Base-by-base conservation (phyloP, 768 basidiomycete species). In the Fistulinella prunicolor region DNA sequence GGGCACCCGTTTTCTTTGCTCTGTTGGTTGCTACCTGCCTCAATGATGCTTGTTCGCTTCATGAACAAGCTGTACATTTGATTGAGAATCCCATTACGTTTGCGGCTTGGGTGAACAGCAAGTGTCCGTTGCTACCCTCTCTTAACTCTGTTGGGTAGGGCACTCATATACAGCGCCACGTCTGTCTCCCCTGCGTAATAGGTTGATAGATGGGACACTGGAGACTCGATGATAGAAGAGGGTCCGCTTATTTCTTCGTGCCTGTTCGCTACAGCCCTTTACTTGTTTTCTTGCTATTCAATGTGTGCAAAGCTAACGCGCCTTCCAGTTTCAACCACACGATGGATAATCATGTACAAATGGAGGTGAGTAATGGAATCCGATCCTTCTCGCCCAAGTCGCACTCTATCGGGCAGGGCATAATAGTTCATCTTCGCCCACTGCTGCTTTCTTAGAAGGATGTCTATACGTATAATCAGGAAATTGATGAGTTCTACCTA, bases 261-360 rank as follows among this genome's bases (percentile, higher is more conserved):
- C 48, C 23, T 40, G 19, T 45, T 48, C 14, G 19, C 21, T 16
- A n/a, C 3, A 9, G 5, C 38, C 23, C 42, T 42, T 43, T 23
- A 3, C n/a, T 53, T 14, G 40, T 19, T 34, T 22, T 32, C 20
- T 19, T 21, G 40, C 17, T 17, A 30, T 56, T 34, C n/a, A 30
- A 24, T 14, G 2, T 50, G n/a, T 51, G 37, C 38, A 26, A 48
- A 59, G 42, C 58, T 60, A 34, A 62, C 16, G n/a, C 38, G 22
- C 28, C 32, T 47, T 51, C 49, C 44, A 89, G 87, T 44, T 89
- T 90, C 67, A 89, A 90, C 64, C 88, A 90, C 55, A 60, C 73
- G 3, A 72, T 80, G 38, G 79, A 82, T 37, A 81, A 88, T 58
- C 80, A 83, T 55, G 76, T 89, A 47, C 85, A 89, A 60, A 71